Evolutionary conservation across 1,139 yeast genomes (phyloP).

Genomic region (Yamadazyma siamensis): DNA sequence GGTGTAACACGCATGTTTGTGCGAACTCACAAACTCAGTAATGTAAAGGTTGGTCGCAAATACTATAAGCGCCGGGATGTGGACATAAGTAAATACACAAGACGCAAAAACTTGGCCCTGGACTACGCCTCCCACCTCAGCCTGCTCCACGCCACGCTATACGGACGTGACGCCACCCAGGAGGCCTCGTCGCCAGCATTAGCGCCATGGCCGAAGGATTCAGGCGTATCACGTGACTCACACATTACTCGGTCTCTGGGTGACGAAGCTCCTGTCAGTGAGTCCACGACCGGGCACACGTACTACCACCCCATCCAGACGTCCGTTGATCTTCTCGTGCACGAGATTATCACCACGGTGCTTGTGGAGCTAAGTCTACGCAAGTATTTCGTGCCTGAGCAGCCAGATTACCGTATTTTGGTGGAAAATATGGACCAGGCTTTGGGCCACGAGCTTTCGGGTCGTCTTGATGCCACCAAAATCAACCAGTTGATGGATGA

Average conservation of each 20-base stretch:
- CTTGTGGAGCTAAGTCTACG: slow-evolving; percentile 25
- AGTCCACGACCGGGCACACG: too few species aligned
- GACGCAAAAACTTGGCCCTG: slow-evolving; percentile 3
- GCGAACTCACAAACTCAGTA: too few species aligned
- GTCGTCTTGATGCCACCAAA: background rate
- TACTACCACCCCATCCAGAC: slow-evolving; percentile 10
- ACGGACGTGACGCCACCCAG: too few species aligned
- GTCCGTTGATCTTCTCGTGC: slow-evolving; percentile 7
- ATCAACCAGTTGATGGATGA: slow-evolving; percentile 13
- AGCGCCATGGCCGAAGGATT: too few species aligned
- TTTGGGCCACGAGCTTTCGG: background rate
- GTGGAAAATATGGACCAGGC: slow-evolving; percentile 2
- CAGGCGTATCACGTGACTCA: too few species aligned
- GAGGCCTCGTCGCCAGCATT: too few species aligned
- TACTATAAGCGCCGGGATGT: slow-evolving; percentile 7
- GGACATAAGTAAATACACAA: slow-evolving; percentile 6
- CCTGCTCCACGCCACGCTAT: too few species aligned
- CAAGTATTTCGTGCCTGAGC: slow-evolving; percentile 13
- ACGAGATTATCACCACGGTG: slow-evolving; percentile 18
- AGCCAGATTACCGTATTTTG: slow-evolving; percentile 7
- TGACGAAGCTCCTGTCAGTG: too few species aligned
- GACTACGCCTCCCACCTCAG: slow-evolving; percentile 2
- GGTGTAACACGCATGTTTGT: too few species aligned
- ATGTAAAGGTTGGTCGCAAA: too few species aligned
- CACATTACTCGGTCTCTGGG: too few species aligned